A percentile compares a stretch with the other conserved stretches of the same genome.
These are phyloP conservation scores for Ocimum tenuiflorum DNA, from an alignment of 257 asterid genomes.

Conservation along the genomic window DNA sequence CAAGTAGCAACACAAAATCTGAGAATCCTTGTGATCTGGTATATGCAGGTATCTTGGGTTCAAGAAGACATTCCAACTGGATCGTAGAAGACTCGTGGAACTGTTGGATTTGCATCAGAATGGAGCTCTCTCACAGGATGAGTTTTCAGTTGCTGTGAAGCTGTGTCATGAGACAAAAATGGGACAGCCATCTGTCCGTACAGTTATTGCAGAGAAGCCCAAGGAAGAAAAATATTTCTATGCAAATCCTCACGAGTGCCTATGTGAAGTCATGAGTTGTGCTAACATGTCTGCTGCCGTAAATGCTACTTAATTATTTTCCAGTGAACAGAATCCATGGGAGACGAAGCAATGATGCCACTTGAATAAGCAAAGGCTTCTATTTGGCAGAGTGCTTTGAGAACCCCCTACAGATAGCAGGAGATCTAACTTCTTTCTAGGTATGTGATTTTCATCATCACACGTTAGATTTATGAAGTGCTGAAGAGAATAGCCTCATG, in stretches of 20 bases:
- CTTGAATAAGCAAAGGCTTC: conserved; percentile 35
- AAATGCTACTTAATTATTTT: conserved; percentile 35
- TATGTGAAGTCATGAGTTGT: conserved; percentile 45
- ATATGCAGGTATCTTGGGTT: conserved; percentile 78
- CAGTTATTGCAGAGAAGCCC: conserved; percentile 52
- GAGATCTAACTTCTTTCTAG: conserved; percentile 18
- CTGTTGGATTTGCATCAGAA: conserved; percentile 67
- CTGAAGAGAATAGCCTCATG: conserved; percentile 17
- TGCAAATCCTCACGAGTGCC: conserved; percentile 82
- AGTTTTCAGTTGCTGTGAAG: conserved; percentile 51
- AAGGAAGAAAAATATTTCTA: conserved; percentile 91
- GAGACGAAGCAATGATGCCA: conserved; percentile 22
- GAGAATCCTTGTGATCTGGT: conserved; percentile 11
- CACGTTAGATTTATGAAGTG: conserved; percentile 10
- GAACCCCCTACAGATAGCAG: conserved; percentile 31
- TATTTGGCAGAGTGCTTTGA: too few relatives aligned
- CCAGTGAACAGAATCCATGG: too few relatives aligned
- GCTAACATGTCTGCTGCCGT: too few relatives aligned
- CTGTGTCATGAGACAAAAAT: conserved; percentile 52
- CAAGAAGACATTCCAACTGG: conserved; percentile 63
- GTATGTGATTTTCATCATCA: conserved; percentile 13
- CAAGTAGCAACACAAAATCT: neutral
- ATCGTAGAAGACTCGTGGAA: conserved; percentile 63
- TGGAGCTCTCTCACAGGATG: conserved; percentile 58
- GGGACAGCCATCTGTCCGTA: conserved; percentile 63